Evolutionary conservation across 805 yeast genomes (phyloP).

Genomic region (Schwanniomyces vanrijiae): DNA sequence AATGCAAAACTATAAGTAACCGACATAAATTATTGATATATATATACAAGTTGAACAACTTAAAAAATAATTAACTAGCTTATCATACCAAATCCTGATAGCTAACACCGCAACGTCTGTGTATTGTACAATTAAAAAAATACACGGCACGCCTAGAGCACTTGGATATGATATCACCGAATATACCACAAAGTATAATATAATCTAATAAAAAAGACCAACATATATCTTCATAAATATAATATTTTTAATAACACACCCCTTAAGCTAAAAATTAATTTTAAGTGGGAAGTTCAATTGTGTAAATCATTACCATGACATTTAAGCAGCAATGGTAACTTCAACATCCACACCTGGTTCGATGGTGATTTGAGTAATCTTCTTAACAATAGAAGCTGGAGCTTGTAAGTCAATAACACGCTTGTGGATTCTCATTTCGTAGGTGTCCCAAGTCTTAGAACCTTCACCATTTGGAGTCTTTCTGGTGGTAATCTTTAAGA

Average conservation of each 20-base stretch:
- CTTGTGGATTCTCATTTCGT: slow-evolving; percentile 99
- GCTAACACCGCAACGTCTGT: slow-evolving; percentile 62
- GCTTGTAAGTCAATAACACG: slow-evolving; percentile 98
- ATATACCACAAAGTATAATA: not conserved
- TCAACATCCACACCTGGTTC: slow-evolving; percentile 99
- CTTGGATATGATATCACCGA: slow-evolving; percentile 33
- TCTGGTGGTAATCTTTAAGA: slow-evolving; percentile 97
- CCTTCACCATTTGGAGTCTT: slow-evolving; percentile 99
- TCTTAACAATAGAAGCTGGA: slow-evolving; percentile 89
- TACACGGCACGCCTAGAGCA: slow-evolving; percentile 67
- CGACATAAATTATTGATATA: slow-evolving; percentile 8
- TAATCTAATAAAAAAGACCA: not conserved
- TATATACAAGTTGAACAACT: slow-evolving; percentile 12
- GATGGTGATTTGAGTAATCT: slow-evolving; percentile 95
- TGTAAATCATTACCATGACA: slow-evolving; percentile 8
- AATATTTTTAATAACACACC: not conserved
- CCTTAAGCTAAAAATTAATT: not conserved
- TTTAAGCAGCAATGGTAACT: slow-evolving; percentile 85
- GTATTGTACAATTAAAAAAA: slow-evolving; percentile 23
- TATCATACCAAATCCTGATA: slow-evolving; percentile 51
- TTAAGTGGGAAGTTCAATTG: not conserved
- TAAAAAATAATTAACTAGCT: slow-evolving; percentile 6
- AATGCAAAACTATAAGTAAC: slow-evolving; percentile 1
- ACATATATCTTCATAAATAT: not conserved
- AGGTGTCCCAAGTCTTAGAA: slow-evolving; percentile 99